Percentiles rank a stretch among this genome's conserved stretches.
Evolutionary conservation across 2,329 filamentous ascomycete genomes (phyloP).

Genomic region (Setomelanomma holmii): DNA sequence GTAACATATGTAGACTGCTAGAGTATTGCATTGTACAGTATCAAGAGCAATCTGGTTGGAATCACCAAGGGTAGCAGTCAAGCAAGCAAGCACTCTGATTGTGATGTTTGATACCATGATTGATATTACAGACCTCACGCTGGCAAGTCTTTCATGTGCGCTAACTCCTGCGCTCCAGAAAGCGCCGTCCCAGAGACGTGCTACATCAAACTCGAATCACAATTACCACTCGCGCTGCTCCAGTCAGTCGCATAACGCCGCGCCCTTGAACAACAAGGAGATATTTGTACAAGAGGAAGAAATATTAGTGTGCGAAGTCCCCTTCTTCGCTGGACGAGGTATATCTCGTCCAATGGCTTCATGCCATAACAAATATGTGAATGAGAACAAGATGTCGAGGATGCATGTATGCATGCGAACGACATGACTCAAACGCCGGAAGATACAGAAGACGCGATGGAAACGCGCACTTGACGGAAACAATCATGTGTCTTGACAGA

Average conservation of each 20-base stretch:
- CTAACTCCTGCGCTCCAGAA: not conserved
- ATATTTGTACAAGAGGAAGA: not conserved
- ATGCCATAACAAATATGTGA: not conserved
- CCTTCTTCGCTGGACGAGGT: not conserved
- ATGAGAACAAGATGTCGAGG: not conserved
- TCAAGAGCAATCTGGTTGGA: too few relatives aligned
- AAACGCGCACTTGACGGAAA: not conserved
- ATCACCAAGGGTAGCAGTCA: too few relatives aligned
- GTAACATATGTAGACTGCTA: conserved; percentile 3
- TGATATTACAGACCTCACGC: not conserved
- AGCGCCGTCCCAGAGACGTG: not conserved
- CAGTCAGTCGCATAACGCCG: conserved; percentile 1
- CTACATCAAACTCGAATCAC: not conserved
- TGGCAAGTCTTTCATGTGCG: not conserved
- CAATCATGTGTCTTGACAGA: too few relatives aligned
- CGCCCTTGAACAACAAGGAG: not conserved
- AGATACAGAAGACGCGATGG: not conserved
- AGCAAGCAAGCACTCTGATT: too few relatives aligned
- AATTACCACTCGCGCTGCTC: not conserved
- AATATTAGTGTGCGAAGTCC: not conserved
- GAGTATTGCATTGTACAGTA: conserved; percentile 12
- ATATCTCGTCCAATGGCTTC: not conserved
- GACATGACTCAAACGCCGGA: not conserved
- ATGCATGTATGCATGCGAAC: not conserved
- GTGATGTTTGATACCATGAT: not conserved